Conservation (phyloP, 179 eudicot genomes). For the Drosera spatulata region DNA sequence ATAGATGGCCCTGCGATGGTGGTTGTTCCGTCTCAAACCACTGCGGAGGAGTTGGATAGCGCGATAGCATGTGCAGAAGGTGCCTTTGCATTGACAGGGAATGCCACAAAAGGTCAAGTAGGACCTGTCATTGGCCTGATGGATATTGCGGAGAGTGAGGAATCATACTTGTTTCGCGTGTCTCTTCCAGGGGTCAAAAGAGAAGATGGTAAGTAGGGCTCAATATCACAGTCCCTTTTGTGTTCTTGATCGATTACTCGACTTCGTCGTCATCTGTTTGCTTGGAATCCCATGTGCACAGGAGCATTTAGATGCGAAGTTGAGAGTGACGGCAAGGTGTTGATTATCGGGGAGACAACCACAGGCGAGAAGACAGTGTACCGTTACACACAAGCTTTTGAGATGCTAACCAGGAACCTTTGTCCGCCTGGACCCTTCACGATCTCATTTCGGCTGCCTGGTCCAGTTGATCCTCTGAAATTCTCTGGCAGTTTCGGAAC, state of each 20-base stretch:
- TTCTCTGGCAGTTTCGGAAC: constrained; percentile 29
- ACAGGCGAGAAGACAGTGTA: constrained; percentile 30
- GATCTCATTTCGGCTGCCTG: constrained; percentile 52
- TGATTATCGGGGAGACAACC: constrained; percentile 37
- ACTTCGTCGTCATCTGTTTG: no score
- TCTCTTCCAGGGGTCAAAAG: constrained; percentile 89
- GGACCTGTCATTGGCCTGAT: constrained; percentile 62
- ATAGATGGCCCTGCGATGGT: constrained; percentile 44
- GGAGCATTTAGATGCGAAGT: constrained; percentile 88
- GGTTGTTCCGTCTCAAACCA: constrained; percentile 50
- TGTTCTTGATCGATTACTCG: no score
- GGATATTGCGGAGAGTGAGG: constrained; percentile 70
- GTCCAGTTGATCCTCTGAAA: constrained; percentile 61
- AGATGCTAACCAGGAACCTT: constrained; percentile 43
- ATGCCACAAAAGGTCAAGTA: constrained; percentile 52
- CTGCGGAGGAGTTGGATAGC: constrained; percentile 39
- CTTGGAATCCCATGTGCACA: constrained; percentile 15
- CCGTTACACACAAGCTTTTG: constrained; percentile 22
- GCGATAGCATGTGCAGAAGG: constrained; percentile 29
- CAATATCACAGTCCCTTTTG: no score
- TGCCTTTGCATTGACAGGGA: constrained; percentile 64
- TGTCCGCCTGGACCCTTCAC: constrained; percentile 58
- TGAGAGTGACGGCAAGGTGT: constrained; percentile 64
- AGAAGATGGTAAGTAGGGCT: constrained; percentile 64
- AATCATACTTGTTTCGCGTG: constrained; percentile 73